phyloP scores from a whole-genome alignment of 2,329 filamentous ascomycete genomes.

The Aspergillus unguis region DNA sequence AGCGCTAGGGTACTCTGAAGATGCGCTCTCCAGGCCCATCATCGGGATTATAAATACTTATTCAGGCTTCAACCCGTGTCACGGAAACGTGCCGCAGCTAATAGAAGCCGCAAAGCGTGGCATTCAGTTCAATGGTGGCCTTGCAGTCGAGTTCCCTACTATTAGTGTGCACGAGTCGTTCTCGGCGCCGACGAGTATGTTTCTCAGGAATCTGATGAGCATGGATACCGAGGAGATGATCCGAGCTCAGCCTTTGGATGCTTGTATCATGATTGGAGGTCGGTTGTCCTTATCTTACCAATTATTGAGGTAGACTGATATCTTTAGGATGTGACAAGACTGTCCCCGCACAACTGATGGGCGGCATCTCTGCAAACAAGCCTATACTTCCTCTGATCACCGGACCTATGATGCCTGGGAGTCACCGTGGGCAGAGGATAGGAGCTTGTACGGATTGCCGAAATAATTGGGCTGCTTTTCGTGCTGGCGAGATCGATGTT shows the following conservation, averaged over 20 bases:
- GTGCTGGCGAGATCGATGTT: slow-evolving; percentile 64
- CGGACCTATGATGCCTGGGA: slow-evolving; percentile 73
- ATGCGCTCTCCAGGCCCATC: slow-evolving; percentile 66
- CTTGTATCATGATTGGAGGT: slow-evolving; percentile 66
- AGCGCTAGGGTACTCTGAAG: slow-evolving; percentile 69
- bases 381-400: slow-evolving; percentile 67
- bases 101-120: slow-evolving; percentile 68
- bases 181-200: slow-evolving; percentile 70
- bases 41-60: slow-evolving; percentile 73
- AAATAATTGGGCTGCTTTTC: slow-evolving; percentile 68
- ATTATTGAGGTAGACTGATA: not conserved
- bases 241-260: slow-evolving; percentile 66
- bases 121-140: slow-evolving; percentile 62
- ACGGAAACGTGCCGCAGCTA: slow-evolving; percentile 68
- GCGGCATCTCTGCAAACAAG: slow-evolving; percentile 70
- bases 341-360: slow-evolving; percentile 71
- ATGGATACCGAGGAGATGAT: slow-evolving; percentile 82
- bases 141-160: slow-evolving; percentile 70
- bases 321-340: slow-evolving; percentile 69
- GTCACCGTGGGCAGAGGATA: slow-evolving; percentile 60
- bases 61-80: slow-evolving; percentile 71
- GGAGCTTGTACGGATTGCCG: slow-evolving; percentile 74
- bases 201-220: slow-evolving; percentile 69
- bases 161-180: slow-evolving; percentile 71
- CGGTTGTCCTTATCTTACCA: slow-evolving; percentile 10